A percentile compares a stretch with the other conserved stretches of the same genome.
phyloP scores from a whole-genome alignment of 1,139 yeast species.

The Suzukiozyma palmioleophila region DNA sequence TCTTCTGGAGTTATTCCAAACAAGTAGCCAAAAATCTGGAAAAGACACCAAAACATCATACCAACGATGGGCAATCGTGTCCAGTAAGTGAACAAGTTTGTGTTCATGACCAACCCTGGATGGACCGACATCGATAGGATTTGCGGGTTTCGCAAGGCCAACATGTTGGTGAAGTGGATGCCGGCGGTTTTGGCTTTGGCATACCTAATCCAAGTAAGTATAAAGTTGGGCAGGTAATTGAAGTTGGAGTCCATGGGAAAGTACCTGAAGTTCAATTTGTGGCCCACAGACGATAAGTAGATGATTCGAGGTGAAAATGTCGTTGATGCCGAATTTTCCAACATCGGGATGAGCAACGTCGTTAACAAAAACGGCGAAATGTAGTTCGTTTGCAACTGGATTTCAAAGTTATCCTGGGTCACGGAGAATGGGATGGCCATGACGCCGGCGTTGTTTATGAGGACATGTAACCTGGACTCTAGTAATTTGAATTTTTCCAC shows the following conservation, averaged over 20 bases:
- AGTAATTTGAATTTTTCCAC: slow-evolving; percentile 42
- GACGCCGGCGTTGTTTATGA: slow-evolving; percentile 79
- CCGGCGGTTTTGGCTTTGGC: slow-evolving; percentile 79
- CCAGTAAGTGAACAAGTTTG: slow-evolving; percentile 71
- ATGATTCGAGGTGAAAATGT: slow-evolving; percentile 53
- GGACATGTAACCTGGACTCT: slow-evolving; percentile 55
- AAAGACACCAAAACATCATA: slow-evolving; percentile 60
- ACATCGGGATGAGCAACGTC: slow-evolving; percentile 51
- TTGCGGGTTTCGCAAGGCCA: slow-evolving; percentile 64
- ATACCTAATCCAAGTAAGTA: slow-evolving; percentile 77
- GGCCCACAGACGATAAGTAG: slow-evolving; percentile 68
- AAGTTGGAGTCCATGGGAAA: slow-evolving; percentile 51
- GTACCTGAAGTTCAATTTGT: slow-evolving; percentile 49
- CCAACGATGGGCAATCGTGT: slow-evolving; percentile 77
- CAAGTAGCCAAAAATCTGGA: slow-evolving; percentile 61
- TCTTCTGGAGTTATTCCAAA: slow-evolving; percentile 71
- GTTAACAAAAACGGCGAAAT: slow-evolving; percentile 73
- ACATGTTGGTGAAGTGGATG: slow-evolving; percentile 65
- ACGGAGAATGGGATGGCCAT: slow-evolving; percentile 67
- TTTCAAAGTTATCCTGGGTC: slow-evolving; percentile 72
- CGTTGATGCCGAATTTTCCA: slow-evolving; percentile 35
- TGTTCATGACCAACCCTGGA: slow-evolving; percentile 83
- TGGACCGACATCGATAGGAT: slow-evolving; percentile 66
- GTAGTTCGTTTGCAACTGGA: slow-evolving; percentile 77
- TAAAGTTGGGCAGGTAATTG: slow-evolving; percentile 55